Base-by-base conservation (phyloP, 306 rosid species). In the Delonix regia region DNA sequence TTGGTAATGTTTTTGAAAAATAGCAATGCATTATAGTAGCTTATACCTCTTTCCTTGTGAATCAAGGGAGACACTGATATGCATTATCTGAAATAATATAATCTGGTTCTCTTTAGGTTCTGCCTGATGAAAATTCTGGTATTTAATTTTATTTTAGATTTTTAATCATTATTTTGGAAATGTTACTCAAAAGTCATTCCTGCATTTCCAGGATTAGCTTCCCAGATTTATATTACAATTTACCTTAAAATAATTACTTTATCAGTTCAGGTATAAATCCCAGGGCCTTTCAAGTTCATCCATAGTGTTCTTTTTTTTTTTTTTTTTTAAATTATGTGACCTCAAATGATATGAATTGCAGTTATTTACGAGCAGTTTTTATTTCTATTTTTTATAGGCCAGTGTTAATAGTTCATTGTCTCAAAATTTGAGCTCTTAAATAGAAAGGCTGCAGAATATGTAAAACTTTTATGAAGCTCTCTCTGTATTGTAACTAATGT, bases 1-100 rank as follows among this genome's bases (percentile, higher is more conserved):
- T 70, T 95, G 98, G 99, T 95, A 93, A 78, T 64, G n/a, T 74
- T 81, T 57, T 57, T 42, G 73, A 16, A 77, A 61, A 68, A 60
- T 66, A 45, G 38, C 63, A 57, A 15, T 45, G 16, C 30, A n/a
- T 33, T 69, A n/a, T n/a, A 71, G 66, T 80, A 73, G 57, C 30
- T 27, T 80, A 45, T 9, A 74, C 49, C 53, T 71, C 19, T 66
- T 71, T 55, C 51, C 52, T 67, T 45, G 22, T 70, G 42, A 51
- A 34, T 65, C 44, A 47, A 44, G 61, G 48, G 61, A 16, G 53
- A 66, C 72, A 45, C 59, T 73, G 25, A 80, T 59, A 45, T 67
- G 60, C 25, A 36, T 22, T 28, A 78, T 61, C 45, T 67, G 62
- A 60, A 38, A 63, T 47, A 73, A 62, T 52, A 34, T 61, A 68